A percentile compares a stretch with the other conserved stretches of the same genome.
phyloP scores from a whole-genome alignment of 1,284 basidiomycete species.

The Exobasidium rhododendri region DNA sequence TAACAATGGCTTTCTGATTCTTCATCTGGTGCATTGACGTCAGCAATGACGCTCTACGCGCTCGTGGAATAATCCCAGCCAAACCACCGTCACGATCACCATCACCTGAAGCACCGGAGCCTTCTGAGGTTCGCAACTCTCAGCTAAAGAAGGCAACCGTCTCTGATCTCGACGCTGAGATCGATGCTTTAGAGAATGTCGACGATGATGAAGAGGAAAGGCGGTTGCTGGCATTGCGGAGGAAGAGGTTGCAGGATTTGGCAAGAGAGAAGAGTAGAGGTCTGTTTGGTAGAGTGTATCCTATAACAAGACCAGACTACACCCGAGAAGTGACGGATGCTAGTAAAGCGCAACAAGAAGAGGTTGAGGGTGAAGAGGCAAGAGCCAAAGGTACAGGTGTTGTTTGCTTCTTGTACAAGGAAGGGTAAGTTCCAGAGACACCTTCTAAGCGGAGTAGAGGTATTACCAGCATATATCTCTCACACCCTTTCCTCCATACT shows the following conservation, averaged over 20 bases:
- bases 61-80: constrained; percentile 50
- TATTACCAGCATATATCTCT: neutral
- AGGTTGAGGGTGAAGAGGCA: constrained; percentile 45
- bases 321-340: constrained; percentile 91
- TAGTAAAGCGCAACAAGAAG: constrained; percentile 66
- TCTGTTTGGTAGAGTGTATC: constrained; percentile 78
- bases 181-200: constrained; percentile 26
- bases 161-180: constrained; percentile 35
- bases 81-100: constrained; percentile 49
- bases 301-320: constrained; percentile 88
- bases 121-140: constrained; percentile 24
- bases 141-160: constrained; percentile 39
- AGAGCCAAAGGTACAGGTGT: constrained; percentile 69
- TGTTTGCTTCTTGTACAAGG: constrained; percentile 83
- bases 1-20: neutral
- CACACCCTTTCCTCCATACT: constrained; percentile 5
- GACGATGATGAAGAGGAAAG: constrained; percentile 66
- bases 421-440: constrained; percentile 64
- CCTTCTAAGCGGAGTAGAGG: constrained; percentile 5
- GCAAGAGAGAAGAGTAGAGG: constrained; percentile 64
- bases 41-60: constrained; percentile 50
- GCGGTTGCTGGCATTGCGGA: constrained; percentile 68
- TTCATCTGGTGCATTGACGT: neutral
- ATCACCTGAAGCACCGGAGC: constrained; percentile 44
- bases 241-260: constrained; percentile 69